A percentile compares a stretch with the other conserved stretches of the same genome.
Conservation (phyloP, 1,284 basidiomycete species). For the Tranzscheliella williamsii region DNA sequence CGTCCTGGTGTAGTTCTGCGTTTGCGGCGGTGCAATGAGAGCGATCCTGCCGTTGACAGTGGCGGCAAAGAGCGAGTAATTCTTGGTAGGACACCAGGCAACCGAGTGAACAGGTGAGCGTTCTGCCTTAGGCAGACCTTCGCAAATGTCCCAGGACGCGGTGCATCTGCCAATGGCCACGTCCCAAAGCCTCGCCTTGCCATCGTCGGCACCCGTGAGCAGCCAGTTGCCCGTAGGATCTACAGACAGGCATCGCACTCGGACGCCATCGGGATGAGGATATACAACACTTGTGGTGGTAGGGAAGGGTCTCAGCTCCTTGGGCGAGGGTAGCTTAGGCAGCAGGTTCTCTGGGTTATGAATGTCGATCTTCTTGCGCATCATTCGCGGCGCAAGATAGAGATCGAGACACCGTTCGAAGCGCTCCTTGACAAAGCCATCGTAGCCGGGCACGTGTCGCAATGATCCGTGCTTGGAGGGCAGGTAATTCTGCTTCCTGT, state of each 20-base stretch:
- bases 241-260: constrained; percentile 76
- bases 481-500: constrained; percentile 86
- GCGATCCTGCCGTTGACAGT: constrained; percentile 69
- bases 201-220: constrained; percentile 87
- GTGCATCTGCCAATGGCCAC: constrained; percentile 87
- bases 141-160: constrained; percentile 77
- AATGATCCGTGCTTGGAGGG: constrained; percentile 84
- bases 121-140: constrained; percentile 41
- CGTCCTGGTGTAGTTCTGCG: constrained; percentile 63
- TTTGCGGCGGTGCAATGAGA: constrained; percentile 74
- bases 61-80: constrained; percentile 79
- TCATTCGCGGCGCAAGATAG: constrained; percentile 90
- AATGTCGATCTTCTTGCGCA: constrained; percentile 58
- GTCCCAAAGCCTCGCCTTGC: constrained; percentile 88
- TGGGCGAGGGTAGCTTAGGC: constrained; percentile 93
- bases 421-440: constrained; percentile 87
- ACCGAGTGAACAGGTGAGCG: constrained; percentile 72
- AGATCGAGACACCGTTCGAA: constrained; percentile 94
- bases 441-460: constrained; percentile 88
- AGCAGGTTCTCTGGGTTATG: constrained; percentile 77
- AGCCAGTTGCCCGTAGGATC: constrained; percentile 91
- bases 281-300: constrained; percentile 78
- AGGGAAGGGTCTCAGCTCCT: constrained; percentile 91
- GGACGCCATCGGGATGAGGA: constrained; percentile 68
- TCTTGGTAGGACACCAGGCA: constrained; percentile 90